Base-by-base conservation (phyloP, 179 eudicot genomes). In the Spinacia oleracea region DNA sequence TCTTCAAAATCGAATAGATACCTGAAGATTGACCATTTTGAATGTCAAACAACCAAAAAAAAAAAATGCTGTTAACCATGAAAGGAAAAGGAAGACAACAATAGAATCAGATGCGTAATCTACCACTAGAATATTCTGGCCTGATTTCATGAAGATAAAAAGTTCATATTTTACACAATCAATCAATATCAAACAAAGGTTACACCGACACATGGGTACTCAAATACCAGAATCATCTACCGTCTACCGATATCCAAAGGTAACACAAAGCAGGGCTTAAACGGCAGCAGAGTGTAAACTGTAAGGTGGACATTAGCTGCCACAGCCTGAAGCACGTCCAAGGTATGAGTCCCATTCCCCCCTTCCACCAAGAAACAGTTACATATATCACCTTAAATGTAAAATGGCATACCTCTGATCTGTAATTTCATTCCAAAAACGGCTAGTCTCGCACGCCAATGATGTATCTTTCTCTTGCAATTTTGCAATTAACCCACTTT, bases 391-490 rank as follows among this genome's bases (percentile, higher is more conserved):
- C 67, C 55, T 42, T 18, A 12, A 9, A 75, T 48, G 35, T 55
- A 66, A 21, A 16, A 16, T 38, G 73, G 35, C 53, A 68, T 86
- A 91, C 98, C 98, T 90, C 85, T 87, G 84, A 78, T 95, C 98
- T 45, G 84, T 83, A 60, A 95, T 92, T 85, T 95, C 98, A 79
- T 84, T 90, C 98, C 98, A 93, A 63, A 65, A 83, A 35, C 95
- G 92, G 80, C 89, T 85, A n/a, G 98, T 88, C 83, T 95, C 97
- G 78, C 90, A 90, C 59, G 85, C 53, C 78, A 95, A 93, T 84
- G 95, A 93, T 27, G 98, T 93, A 80, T 95, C 98, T 78, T 93
- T 95, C 89, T 93, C 98, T 31, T 89, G 74, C 73, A 93, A 85
- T 86, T 84, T 93, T 31, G 93, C 92, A 64, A 89, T 80, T 77